Evolutionary conservation across 1,284 basidiomycete genomes (phyloP), one percentile per base, ranked within the genome.

Genomic region (Sparassis latifolia): DNA sequence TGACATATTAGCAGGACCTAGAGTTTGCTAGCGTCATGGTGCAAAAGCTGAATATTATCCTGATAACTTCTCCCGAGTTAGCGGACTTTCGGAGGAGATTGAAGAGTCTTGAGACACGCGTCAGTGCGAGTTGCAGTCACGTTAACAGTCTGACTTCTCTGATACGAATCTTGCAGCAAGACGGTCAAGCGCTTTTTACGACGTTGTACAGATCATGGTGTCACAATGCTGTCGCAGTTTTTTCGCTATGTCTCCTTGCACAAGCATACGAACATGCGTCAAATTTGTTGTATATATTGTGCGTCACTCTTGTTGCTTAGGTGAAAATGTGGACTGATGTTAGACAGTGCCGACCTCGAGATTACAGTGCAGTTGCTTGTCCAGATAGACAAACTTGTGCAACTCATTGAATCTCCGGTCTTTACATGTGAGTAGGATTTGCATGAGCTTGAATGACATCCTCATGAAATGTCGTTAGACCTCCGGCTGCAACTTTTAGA

Each of bases 211-310:
- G 92, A 37, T 97, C 93, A 39, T 99, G 97, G 96, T 98, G 94
- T 66, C 97, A 99, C 65, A 98, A 98, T 63, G 90, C 97, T 0
- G 94, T 99, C 29, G 89, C 97, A 0, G 93, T 94, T 0, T 97
- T 99, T 64, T 92, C 93, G 1, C 78, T 99, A 3, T 99, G 97
- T 67, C 77, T 99, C 27, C 76, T 99, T 9, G 94, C 96, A 0
- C 97, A 99, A 69, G 95, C 96, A 3, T 99, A 99, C 62, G 97
- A 99, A 66, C 97, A 99, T 68, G 97, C 97, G 1, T 97, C 92
- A 39, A 97, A 96, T 66, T 76, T 99, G 31, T 75, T 99, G n/a
- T 87, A 90, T 52, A 97, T 98, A 56, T 97, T 99, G 92, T 93
- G 63, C 59, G 90, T 69, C 35, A 47, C 31, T 69, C 93, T 10